Percentiles rank a stretch among this genome's conserved stretches.
Conservation (phyloP, 2,329 filamentous ascomycete genomes). For the Iodosphaeria phyllophila region DNA sequence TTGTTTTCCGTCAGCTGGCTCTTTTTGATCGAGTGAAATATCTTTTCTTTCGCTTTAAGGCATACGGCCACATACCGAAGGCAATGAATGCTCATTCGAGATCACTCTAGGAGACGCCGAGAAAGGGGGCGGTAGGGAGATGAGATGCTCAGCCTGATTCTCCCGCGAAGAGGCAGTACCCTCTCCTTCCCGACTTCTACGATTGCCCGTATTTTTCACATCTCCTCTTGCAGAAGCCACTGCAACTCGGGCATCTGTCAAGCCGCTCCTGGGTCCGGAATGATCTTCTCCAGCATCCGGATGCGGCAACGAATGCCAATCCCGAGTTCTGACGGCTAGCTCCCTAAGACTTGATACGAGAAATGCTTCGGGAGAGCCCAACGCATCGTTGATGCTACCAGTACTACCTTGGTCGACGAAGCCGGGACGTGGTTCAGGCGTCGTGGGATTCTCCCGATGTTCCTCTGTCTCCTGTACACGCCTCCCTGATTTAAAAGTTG, state of each 20-base stretch:
- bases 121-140: slow-evolving; percentile 14
- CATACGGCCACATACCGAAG: slow-evolving; percentile 12
- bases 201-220: neutral
- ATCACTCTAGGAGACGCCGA: slow-evolving; percentile 9
- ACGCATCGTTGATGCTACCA: no score
- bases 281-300: no score
- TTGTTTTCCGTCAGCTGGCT: slow-evolving; percentile 3
- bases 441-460: no score
- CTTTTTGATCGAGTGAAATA: slow-evolving; percentile 2
- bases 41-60: neutral
- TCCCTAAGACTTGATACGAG: no score
- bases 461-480: neutral
- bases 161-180: slow-evolving; percentile 4
- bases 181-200: neutral
- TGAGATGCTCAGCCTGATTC: no score
- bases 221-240: no score
- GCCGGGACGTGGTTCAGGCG: no score
- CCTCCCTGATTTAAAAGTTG: neutral
- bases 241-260: no score
- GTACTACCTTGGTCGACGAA: no score
- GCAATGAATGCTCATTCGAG: slow-evolving; percentile 11
- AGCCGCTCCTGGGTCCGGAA: no score
- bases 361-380: no score
- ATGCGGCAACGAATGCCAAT: neutral
- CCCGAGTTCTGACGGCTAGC: no score